Conservation (phyloP, 345 rosid species). For the Fremontodendron californicum region DNA sequence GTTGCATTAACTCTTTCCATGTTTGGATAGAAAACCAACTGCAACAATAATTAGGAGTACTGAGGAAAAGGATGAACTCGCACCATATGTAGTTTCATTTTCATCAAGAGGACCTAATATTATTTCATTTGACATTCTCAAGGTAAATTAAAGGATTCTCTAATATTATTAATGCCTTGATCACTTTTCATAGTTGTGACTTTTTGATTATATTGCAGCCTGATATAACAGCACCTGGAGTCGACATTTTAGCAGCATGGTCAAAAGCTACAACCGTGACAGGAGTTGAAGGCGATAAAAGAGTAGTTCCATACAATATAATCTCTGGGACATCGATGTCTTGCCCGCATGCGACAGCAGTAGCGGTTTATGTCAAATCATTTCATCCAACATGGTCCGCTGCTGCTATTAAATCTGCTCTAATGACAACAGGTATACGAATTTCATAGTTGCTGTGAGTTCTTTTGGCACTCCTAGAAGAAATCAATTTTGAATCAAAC, state of each 20-base stretch:
- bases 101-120: conserved; percentile 54
- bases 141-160: conserved; percentile 20
- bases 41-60: not conserved
- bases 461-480: too few relatives aligned
- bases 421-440: conserved; percentile 28
- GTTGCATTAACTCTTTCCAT: not conserved
- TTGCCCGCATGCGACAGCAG: conserved; percentile 47
- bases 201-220: conserved; percentile 33
- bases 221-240: conserved; percentile 50
- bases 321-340: conserved; percentile 53
- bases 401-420: conserved; percentile 31
- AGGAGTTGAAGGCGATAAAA: conserved; percentile 17
- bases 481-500: too few relatives aligned
- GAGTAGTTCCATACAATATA: conserved; percentile 35
- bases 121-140: conserved; percentile 38
- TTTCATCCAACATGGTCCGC: conserved; percentile 33
- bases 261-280: conserved; percentile 16
- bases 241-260: conserved; percentile 53
- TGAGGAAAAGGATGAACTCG: not conserved
- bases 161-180: not conserved
- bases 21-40: not conserved
- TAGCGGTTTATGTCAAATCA: conserved; percentile 46
- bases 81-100: conserved; percentile 29
- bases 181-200: not conserved
- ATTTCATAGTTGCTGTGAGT: too few relatives aligned